These are phyloP conservation scores for Collybiopsis confluens DNA, from an alignment of 768 basidiomycete genomes.

Conservation along the genomic window DNA sequence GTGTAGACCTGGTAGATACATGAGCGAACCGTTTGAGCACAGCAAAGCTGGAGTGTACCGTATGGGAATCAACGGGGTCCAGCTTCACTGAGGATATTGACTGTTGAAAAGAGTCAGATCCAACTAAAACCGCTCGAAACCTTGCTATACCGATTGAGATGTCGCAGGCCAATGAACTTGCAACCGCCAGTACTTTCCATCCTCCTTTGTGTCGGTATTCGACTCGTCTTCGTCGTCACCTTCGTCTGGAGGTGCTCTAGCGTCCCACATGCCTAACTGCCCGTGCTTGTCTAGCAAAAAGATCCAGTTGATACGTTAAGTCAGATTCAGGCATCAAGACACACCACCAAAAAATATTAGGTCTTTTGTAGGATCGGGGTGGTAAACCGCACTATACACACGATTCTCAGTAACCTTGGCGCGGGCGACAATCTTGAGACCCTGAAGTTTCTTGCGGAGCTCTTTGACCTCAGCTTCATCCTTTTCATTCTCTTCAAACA, in stretches of 20 bases:
- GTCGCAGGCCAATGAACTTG: constrained; percentile 85
- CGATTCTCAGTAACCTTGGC: constrained; percentile 78
- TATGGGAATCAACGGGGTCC: constrained; percentile 72
- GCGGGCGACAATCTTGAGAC: constrained; percentile 63
- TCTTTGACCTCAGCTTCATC: constrained; percentile 47
- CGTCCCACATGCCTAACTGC: constrained; percentile 83
- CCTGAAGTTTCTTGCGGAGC: constrained; percentile 49
- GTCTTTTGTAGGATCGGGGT: constrained; percentile 77
- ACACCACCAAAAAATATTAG: constrained; percentile 83
- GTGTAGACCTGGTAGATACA: constrained; percentile 58
- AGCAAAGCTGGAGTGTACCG: constrained; percentile 32
- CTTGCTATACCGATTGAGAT: constrained; percentile 43
- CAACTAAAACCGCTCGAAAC: background rate
- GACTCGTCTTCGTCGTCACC: constrained; percentile 61
- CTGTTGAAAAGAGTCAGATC: background rate
- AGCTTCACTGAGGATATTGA: constrained; percentile 78
- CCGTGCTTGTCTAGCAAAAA: constrained; percentile 68
- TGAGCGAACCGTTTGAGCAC: background rate
- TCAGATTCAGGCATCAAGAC: background rate
- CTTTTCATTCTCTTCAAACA: constrained; percentile 40
- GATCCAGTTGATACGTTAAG: background rate
- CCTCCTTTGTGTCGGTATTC: constrained; percentile 39
- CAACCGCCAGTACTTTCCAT: constrained; percentile 77
- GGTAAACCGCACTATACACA: constrained; percentile 76
- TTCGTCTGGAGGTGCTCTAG: constrained; percentile 65